Percentiles rank a stretch among this genome's conserved stretches.
Conservation (phyloP, 805 yeast genomes). For the Starmerella riodocensis region DNA sequence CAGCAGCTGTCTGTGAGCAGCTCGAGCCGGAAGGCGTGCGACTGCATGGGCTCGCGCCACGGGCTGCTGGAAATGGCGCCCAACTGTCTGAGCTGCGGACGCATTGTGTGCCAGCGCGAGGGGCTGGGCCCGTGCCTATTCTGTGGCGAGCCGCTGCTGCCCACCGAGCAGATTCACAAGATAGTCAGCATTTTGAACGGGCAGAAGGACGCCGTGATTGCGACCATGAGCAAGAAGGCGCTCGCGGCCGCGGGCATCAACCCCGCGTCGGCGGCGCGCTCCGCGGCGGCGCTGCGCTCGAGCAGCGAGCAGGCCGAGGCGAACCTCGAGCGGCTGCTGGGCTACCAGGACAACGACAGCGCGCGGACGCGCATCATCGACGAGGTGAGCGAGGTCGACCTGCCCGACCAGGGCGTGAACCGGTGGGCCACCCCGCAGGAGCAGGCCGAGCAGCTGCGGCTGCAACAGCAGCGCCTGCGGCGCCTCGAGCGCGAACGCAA, state of each 20-base stretch:
- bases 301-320: slow-evolving; percentile 46
- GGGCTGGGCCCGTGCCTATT: slow-evolving; percentile 82
- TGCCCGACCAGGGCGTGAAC: slow-evolving; percentile 41
- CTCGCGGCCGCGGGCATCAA: slow-evolving; percentile 30
- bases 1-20: slow-evolving; percentile 36
- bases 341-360: slow-evolving; percentile 74
- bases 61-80: slow-evolving; percentile 85
- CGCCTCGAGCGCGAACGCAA: slow-evolving; percentile 47
- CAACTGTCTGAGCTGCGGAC: slow-evolving; percentile 87
- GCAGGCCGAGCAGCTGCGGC: slow-evolving; percentile 72
- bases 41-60: slow-evolving; percentile 79
- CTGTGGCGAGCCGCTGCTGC: slow-evolving; percentile 59
- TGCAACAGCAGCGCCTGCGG: slow-evolving; percentile 64
- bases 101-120: slow-evolving; percentile 78
- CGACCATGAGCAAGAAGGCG: slow-evolving; percentile 28
- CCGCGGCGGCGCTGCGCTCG: not conserved
- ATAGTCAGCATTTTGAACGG: slow-evolving; percentile 43
- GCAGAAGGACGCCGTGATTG: slow-evolving; percentile 36
- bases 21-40: slow-evolving; percentile 38
- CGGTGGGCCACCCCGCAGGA: slow-evolving; percentile 79
- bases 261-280: slow-evolving; percentile 10
- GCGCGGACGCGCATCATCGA: slow-evolving; percentile 89
- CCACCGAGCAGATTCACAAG: slow-evolving; percentile 45
- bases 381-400: slow-evolving; percentile 76
- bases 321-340: slow-evolving; percentile 56